Evolutionary conservation across 441 rosid genomes (phyloP), one percentile per base, ranked within the genome.

Genomic region (Breynia disticha): DNA sequence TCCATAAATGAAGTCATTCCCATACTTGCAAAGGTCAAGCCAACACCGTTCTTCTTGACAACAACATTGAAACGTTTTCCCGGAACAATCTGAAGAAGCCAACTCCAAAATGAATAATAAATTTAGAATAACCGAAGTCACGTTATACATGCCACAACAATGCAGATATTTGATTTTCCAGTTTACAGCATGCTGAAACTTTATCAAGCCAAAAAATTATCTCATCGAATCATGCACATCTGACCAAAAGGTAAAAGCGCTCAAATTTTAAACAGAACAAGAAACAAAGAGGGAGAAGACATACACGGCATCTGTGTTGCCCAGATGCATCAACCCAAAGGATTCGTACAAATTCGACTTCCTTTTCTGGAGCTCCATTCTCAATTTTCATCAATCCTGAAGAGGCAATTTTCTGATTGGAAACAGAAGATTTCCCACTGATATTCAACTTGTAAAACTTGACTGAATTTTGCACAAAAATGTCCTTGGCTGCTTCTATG

Each of bases 281-380:
- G 52, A 63, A 72, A 12, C 15, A 8, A n/a, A 17, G 32, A 19
- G 2, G 24, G 35, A 59, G 35, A 59, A 17, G 61, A 72, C 95
- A 73, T 65, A 88, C 98, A 12, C 96, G 97, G 59, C 90, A 89
- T 83, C 98, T 76, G 59, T 84, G 88, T 65, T 89, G 99, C 67
- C 99, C 99, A 56, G 95, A 86, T 51, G 93, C 48, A 79, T 89
- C 97, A 55, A 79, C 81, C 98, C 96, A 93, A 21, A 93, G 63
- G 44, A 89, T 12, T 24, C 98, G 95, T 63, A 86, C 77, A 63
- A 89, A 68, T 17, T 56, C 61, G 19, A 54, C 63, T 58, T 45
- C 66, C 48, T 52, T 54, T 66, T 79, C 75, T 20, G 54, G 55
- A 19, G 58, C 62, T 62, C 52, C 60, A 48, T 55, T 52, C 64